Evolutionary conservation across 2,329 filamentous ascomycete species (phyloP), one percentile per base, ranked within the genome.

Genomic region (Colletotrichum euphorbiae): DNA sequence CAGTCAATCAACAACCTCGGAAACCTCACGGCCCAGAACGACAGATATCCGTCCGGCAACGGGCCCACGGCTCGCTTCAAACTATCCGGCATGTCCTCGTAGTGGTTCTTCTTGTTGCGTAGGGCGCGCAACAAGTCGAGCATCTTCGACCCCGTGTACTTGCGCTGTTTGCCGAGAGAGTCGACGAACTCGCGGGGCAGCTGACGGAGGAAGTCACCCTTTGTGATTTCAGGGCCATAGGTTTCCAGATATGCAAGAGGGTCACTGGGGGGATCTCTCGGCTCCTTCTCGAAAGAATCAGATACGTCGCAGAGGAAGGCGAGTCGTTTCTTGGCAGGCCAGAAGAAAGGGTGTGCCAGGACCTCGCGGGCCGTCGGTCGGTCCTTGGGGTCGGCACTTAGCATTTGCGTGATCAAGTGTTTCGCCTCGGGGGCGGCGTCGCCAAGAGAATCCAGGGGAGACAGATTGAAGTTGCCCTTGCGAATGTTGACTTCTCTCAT

Each of bases 401-500:
- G 79, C 96, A 99, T 99, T 67, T 89, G 91, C 33, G 85, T 84
- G 70, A 99, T 93, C 17, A 99, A 85, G 74, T 97, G 92, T 76
- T 93, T 90, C 1, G 96, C 95, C 77, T 98, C 96, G 73, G 89
- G 91, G 0, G 93, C 90, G 73, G 94, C 94, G 72, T 95, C 91
- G 24, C 94, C 94, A 2, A 98, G 85, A 0, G 88, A 85, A 65
- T 93, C 89, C 6, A 97, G 84, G 24, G 87, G 87, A 51, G 87
- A 83, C 36, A 97, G 84, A 74, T 90, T 90, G 77, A 90, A 92
- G 66, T 91, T 90, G 71, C 93, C 93, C 77, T 97, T 97, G 74
- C 97, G 94, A 74, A 99, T 98, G 79, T 99, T 98, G 74, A 97
- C 92, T 80, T 99, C 96, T 59, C 96, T 90, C 89, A 97, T 97